Evolutionary conservation across 2,329 filamentous ascomycete genomes (phyloP), one percentile per base, ranked within the genome.

Genomic region (Xylaria polymorpha): DNA sequence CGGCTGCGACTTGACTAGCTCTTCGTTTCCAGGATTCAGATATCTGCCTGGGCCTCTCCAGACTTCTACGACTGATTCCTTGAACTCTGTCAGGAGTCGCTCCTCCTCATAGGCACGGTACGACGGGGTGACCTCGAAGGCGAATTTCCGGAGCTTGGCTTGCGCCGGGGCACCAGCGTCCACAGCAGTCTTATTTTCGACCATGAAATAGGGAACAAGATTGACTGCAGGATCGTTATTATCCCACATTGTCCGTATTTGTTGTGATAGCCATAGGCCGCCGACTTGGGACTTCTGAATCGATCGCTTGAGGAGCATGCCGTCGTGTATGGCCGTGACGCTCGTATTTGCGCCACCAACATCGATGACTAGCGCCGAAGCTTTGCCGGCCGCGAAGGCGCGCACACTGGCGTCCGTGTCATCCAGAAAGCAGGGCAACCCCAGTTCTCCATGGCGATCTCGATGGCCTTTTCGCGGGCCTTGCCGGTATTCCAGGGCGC

Each of bases 391-490:
- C 20, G 94, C 94, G 79, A 98, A 98, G 22, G 94, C 64, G 95
- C 91, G 79, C 98, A 87, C 51, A 98, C 94, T 32, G 95, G 94
- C 62, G 91, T 97, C 77, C 93, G 90, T 71, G 93, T 93, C 70
- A 98, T 85, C 87, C 95, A 99, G 81, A 98, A 98, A 5, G 96
- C 96, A 20, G 96, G 96, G 65, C 92, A 92, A 35, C 94, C 94
- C 94, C 96, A 99, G 78, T 90, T 93, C 85, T 99, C 96, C 91
- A 99, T 98, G 68, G 94, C 94, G 71, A 98, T 90, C 83, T 99
- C 96, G 76, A 98, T 95, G 48, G 92, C 91, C 87, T 96, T 97
- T 83, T 99, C 96, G 69, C 97, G 88, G 69, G 92, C 89, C 84
- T 98, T 98, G 51, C 88, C 82, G 32, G 90, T 87, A 81, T 97